These are phyloP conservation scores for Stachybotrys elegans DNA, from an alignment of 2,329 filamentous ascomycete genomes.

Conservation along the genomic window DNA sequence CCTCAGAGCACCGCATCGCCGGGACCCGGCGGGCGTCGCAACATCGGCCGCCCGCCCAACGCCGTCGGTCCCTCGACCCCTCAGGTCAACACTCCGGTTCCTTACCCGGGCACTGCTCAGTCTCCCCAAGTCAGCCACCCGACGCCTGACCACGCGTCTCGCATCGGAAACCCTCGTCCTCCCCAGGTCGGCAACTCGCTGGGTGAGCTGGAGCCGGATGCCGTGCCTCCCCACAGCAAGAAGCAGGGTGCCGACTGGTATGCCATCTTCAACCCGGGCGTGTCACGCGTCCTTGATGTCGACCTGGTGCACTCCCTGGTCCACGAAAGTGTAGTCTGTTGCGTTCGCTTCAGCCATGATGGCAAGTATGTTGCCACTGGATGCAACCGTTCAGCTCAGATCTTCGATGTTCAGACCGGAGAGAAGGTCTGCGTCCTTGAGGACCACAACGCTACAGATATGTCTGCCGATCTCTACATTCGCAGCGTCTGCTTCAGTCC, in stretches of 20 bases:
- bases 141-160: constrained; percentile 58
- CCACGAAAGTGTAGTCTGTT: constrained; percentile 97
- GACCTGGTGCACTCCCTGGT: constrained; percentile 88
- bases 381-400: constrained; percentile 98
- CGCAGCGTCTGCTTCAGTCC: constrained; percentile 98
- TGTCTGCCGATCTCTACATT: constrained; percentile 92
- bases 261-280: constrained; percentile 89
- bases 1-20: constrained; percentile 83
- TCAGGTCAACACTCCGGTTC: constrained; percentile 82
- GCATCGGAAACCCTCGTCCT: constrained; percentile 45
- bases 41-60: constrained; percentile 60
- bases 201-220: constrained; percentile 81
- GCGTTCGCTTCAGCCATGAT: constrained; percentile 92
- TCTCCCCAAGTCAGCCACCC: constrained; percentile 87
- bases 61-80: constrained; percentile 73
- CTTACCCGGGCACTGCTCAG: constrained; percentile 75
- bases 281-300: constrained; percentile 85
- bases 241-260: constrained; percentile 91
- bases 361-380: constrained; percentile 95
- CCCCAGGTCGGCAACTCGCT: constrained; percentile 58
- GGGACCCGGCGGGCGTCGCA: constrained; percentile 72
- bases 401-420: constrained; percentile 87
- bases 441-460: constrained; percentile 73
- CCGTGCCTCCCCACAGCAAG: constrained; percentile 80
- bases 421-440: constrained; percentile 86